Base-by-base conservation (phyloP, 2,329 filamentous ascomycete species). In the Fusarium xyrophilum region DNA sequence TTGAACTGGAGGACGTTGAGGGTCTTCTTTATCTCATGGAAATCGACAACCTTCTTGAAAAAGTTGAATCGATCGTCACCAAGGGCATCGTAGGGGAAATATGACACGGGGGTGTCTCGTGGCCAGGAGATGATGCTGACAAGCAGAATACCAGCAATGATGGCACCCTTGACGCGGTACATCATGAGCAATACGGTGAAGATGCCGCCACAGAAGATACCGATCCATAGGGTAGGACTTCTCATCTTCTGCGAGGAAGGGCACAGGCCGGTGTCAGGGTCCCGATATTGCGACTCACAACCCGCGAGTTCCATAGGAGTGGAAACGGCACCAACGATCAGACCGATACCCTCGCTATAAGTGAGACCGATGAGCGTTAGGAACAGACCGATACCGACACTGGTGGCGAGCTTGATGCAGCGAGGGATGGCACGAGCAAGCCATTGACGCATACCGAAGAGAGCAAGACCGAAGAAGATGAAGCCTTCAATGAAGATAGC, bases 111-210 rank as follows among this genome's bases (percentile, higher is more conserved):
- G 0, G 93, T 95, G 21, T 83, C 81, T 27, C 93, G 87, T 0
- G 93, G 93, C 93, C 93, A 97, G 12, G 92, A 96, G 77, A 96
- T 93, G 79, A 96, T 90, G 67, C 90, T 93, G 59, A 96, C 93
- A 28, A 96, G 86, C 28, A 94, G 77, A 68, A 96, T 96, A 38
- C 93, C 93, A 36, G 88, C 86, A 73, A 96, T 93, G 73, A 97
- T 91, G 59, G 93, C 93, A 60, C 93, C 93, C 81, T 95, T 95
- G 78, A 96, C 88, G 23, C 92, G 89, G 78, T 93, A 96, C 82
- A 94, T 86, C 89, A 95, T 91, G 56, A 96, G 82, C 68, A 96
- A 81, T 33, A 90, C 89, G 2, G 93, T 96, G 50, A 96, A 80
- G 67, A 96, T 85, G 63, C 93, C 92, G 43, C 93, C 92, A 71